phyloP scores from a whole-genome alignment of 1,284 basidiomycete species.

The Phylloboletellus chloephorus region DNA sequence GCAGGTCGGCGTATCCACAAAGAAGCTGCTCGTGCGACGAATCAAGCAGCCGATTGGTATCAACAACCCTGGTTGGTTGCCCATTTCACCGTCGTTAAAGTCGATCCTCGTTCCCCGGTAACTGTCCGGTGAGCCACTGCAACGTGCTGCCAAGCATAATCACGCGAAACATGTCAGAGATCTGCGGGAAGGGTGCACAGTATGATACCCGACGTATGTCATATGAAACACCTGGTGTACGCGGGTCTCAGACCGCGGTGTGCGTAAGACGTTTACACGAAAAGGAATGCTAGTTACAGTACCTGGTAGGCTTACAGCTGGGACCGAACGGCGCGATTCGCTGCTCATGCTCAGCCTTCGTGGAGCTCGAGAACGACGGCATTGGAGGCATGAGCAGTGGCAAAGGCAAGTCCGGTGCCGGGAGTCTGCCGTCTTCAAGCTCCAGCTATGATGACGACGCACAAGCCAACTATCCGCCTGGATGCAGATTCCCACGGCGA shows the following conservation, averaged over 20 bases:
- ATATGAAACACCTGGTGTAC: not conserved
- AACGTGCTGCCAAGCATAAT: conserved; percentile 2
- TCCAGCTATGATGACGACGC: conserved; percentile 10
- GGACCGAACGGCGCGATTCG: not conserved
- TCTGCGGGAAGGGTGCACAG: conserved; percentile 4
- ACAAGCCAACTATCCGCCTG: conserved; percentile 16
- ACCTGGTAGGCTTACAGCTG: too few relatives aligned
- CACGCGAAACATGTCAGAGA: not conserved
- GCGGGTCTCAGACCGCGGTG: too few relatives aligned
- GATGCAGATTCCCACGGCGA: conserved; percentile 23
- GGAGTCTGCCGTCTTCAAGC: not conserved
- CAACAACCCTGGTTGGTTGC: conserved; percentile 12
- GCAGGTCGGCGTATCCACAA: too few relatives aligned
- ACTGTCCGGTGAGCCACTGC: conserved; percentile 2
- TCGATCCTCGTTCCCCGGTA: not conserved
- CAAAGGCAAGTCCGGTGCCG: conserved; percentile 5
- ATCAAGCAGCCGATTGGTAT: not conserved
- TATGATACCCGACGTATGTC: conserved; percentile 16
- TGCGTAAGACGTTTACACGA: too few relatives aligned
- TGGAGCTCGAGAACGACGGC: conserved; percentile 3
- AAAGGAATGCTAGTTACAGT: too few relatives aligned
- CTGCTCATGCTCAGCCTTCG: conserved; percentile 7
- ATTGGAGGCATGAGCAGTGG: conserved; percentile 1
- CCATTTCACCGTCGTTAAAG: not conserved
- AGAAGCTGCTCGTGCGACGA: conserved; percentile 3